Base-by-base conservation (phyloP, 2,329 filamentous ascomycete species). In the Amylocarpus encephaloides region DNA sequence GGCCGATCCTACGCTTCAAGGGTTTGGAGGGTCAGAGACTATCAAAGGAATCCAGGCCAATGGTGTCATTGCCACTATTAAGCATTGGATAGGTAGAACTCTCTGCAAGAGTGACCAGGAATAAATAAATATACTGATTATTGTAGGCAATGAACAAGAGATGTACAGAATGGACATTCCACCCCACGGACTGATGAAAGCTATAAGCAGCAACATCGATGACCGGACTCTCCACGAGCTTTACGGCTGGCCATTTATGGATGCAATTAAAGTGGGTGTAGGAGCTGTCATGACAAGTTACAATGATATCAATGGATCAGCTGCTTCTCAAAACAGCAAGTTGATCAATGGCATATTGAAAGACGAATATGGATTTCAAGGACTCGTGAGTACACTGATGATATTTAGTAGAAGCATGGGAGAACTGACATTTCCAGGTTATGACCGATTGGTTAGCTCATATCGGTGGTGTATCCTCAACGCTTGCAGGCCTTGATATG, bases 251-350 rank as follows among this genome's bases (percentile, higher is more conserved):
- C 78, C 79, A 1, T 82, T 82, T 64, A 74, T 74, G 30, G 63
- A 68, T 39, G 65, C 63, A 6, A 61, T 95, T 40, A 80, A 78
- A 53, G 87, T 86, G 11, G 88, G 88, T 22, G 87, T 90, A 5
- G 86, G 80, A 1, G 83, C 83, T 6, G 73, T 94, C 47, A 94
- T 95, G 89, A 90, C 88, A 64, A 80, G 82, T 1, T 95, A 95
- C 59, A 85, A 88, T 63, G 80, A 80, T 61, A 68, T 72, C 54
- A 86, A 87, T 60, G 79, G 81, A 45, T 83, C 79, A 0, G 80
- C 83, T 13, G 74, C 75, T 5, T 86, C 80, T 50, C 80, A 84
- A 52, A 88, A 88, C 62, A 81, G 79, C 53, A 83, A 83, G 62
- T 68, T 83, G 12, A 72, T 86, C 47, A 88, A 88, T 56, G 81